Percentiles rank a stretch among this genome's conserved stretches.
phyloP scores from a whole-genome alignment of 2,329 filamentous ascomycete genomes.

The Teratosphaeria destructans region DNA sequence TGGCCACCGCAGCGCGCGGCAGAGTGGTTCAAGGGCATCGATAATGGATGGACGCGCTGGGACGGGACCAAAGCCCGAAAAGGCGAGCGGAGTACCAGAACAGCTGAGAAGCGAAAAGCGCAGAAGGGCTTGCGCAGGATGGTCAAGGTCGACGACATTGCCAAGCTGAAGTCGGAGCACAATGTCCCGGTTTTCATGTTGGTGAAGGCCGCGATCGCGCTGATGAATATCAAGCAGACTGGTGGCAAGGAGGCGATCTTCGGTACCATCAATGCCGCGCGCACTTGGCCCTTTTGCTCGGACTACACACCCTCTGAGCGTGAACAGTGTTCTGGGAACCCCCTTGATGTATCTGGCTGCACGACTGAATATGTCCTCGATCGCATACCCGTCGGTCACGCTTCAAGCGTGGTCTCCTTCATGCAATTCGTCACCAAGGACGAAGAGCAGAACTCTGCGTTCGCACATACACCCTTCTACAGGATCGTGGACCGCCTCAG shows the following conservation, averaged over 20 bases:
- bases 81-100: slow-evolving; percentile 14
- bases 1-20: slow-evolving; percentile 22
- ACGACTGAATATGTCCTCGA: slow-evolving; percentile 26
- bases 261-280: slow-evolving; percentile 23
- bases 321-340: slow-evolving; percentile 20
- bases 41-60: slow-evolving; percentile 19
- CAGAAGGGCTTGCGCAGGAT: slow-evolving; percentile 21
- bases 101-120: slow-evolving; percentile 15
- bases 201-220: slow-evolving; percentile 23
- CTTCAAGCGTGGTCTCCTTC: slow-evolving; percentile 16
- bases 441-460: slow-evolving; percentile 20
- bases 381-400: slow-evolving; percentile 17
- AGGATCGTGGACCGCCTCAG: slow-evolving; percentile 21
- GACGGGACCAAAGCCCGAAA: slow-evolving; percentile 16
- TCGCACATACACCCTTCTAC: slow-evolving; percentile 22
- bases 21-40: slow-evolving; percentile 25
- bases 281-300: slow-evolving; percentile 23
- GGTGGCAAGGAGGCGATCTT: slow-evolving; percentile 24
- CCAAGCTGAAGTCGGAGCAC: slow-evolving; percentile 22
- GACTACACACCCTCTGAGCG: slow-evolving; percentile 20
- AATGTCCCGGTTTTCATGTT: slow-evolving; percentile 25
- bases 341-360: slow-evolving; percentile 25
- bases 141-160: slow-evolving; percentile 18
- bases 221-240: slow-evolving; percentile 21
- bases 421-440: slow-evolving; percentile 24